Evolutionary conservation across 176 grass and related monocot genomes (phyloP).

Genomic region (Rhynchospora pubera): DNA sequence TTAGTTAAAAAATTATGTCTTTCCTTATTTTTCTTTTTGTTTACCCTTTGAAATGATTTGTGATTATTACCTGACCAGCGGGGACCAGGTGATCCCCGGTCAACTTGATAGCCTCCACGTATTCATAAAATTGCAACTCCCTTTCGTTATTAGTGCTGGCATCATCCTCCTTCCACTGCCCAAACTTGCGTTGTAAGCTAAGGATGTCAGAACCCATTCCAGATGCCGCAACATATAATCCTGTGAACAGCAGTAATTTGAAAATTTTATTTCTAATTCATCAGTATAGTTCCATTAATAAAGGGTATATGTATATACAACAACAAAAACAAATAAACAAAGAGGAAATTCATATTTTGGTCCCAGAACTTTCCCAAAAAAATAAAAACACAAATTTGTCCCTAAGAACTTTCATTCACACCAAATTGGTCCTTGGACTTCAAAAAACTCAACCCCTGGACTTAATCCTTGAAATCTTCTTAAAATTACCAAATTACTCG

Average conservation of each 20-base stretch:
- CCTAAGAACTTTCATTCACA: not conserved
- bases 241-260: constrained; percentile 27
- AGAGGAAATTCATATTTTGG: not conserved
- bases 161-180: constrained; percentile 77
- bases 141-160: constrained; percentile 22
- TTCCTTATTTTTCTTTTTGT: not conserved
- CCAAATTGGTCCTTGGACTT: not conserved
- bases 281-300: not conserved
- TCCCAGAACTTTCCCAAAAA: not conserved
- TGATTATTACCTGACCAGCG: constrained; percentile 63
- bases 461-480: not conserved
- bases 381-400: not conserved
- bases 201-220: constrained; percentile 76
- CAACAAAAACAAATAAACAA: not conserved
- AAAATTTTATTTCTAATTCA: constrained; percentile 26
- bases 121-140: constrained; percentile 89
- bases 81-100: constrained; percentile 69
- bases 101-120: constrained; percentile 81
- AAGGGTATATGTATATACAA: not conserved
- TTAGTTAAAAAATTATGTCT: not conserved
- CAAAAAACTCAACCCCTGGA: not conserved
- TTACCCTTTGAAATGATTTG: not conserved
- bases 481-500: not conserved
- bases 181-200: constrained; percentile 81
- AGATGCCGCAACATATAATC: constrained; percentile 65